Evolutionary conservation across 306 rosid genomes (phyloP).

Genomic region (Trifolium pratense): DNA sequence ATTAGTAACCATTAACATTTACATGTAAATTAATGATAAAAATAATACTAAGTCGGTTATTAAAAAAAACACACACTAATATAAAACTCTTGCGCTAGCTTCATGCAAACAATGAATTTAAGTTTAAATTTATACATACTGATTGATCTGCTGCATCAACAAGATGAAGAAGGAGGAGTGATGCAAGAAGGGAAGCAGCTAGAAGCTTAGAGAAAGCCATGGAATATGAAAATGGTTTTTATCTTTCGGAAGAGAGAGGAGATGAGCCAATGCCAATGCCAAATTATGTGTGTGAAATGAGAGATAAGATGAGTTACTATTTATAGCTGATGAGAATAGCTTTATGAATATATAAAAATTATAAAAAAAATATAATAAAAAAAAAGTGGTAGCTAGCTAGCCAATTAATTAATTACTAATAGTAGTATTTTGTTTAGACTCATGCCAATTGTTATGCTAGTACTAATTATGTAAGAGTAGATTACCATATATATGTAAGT

Average conservation of each 20-base stretch:
- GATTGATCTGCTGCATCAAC: slow-evolving; percentile 42
- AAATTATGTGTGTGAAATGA: slow-evolving; percentile 25
- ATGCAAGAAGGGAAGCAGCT: slow-evolving; percentile 51
- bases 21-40: no score
- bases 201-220: slow-evolving; percentile 66
- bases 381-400: neutral
- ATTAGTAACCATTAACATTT: no score
- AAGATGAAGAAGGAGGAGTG: slow-evolving; percentile 49
- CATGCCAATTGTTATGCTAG: neutral
- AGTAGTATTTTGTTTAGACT: neutral
- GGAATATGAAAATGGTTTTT: neutral
- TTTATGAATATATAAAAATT: neutral
- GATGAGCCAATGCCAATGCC: neutral
- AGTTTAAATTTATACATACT: slow-evolving; percentile 30
- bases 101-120: neutral
- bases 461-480: neutral
- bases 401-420: neutral
- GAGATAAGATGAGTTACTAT: slow-evolving; percentile 42
- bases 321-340: slow-evolving; percentile 51
- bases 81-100: no score
- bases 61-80: neutral
- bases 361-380: neutral
- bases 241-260: slow-evolving; percentile 30
- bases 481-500: no score
- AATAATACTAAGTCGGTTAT: neutral